Percentiles rank a stretch among this genome's conserved stretches.
Evolutionary conservation across 2,329 filamentous ascomycete genomes (phyloP).

Genomic region (Monosporascus sp.): DNA sequence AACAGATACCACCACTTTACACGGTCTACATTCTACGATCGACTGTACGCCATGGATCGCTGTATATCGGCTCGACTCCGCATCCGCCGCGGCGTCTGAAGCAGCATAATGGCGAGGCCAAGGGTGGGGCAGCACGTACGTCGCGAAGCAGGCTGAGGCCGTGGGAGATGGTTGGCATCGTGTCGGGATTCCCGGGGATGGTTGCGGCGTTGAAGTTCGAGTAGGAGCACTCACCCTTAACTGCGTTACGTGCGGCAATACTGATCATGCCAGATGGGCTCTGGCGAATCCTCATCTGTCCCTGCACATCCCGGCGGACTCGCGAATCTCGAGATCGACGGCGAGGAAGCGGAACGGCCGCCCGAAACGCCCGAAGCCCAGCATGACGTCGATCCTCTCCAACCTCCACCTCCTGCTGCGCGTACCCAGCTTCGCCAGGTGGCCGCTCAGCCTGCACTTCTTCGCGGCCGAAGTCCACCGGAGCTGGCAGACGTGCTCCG

Average conservation of each 20-base stretch:
- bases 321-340: constrained; percentile 52
- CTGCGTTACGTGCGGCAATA: neutral
- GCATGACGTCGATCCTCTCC: constrained; percentile 63
- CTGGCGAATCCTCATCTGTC: constrained; percentile 82
- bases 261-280: constrained; percentile 65
- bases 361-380: constrained; percentile 52
- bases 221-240: constrained; percentile 43
- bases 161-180: constrained; percentile 85
- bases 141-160: constrained; percentile 63
- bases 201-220: constrained; percentile 91
- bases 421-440: constrained; percentile 72
- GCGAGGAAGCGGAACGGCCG: constrained; percentile 47
- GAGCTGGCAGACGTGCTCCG: constrained; percentile 60
- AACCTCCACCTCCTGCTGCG: constrained; percentile 78
- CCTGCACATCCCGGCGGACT: constrained; percentile 64
- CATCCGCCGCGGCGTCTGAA: constrained; percentile 77
- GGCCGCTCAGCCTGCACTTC: constrained; percentile 80
- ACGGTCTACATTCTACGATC: constrained; percentile 91
- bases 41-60: constrained; percentile 61
- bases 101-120: constrained; percentile 84
- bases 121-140: constrained; percentile 78
- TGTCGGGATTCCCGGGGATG: constrained; percentile 83
- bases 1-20: constrained; percentile 80
- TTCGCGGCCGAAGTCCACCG: constrained; percentile 65
- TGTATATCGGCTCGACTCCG: constrained; percentile 91